Evolutionary conservation across 345 rosid genomes (phyloP), one percentile per base, ranked within the genome.

Genomic region (Alliaria petiolata): DNA sequence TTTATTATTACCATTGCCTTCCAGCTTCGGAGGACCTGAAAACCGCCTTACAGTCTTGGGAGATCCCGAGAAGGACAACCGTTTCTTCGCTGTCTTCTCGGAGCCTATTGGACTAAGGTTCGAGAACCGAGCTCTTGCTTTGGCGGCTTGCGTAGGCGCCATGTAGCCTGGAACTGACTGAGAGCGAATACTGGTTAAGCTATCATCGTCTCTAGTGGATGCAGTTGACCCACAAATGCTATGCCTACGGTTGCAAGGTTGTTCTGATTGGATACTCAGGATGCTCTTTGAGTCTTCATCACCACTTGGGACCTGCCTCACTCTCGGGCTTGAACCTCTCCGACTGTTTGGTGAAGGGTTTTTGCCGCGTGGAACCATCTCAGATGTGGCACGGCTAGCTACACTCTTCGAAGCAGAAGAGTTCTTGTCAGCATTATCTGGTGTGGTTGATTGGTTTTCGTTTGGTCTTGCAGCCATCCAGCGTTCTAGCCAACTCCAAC

Each of bases 401-500:
- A 77, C 50, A 65, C 92, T 90, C 66, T 77, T 87, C 3, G 76
- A 63, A 52, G 98, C 66, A 60, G 98, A 89, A 57, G 85, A 82
- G 55, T 63, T 81, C 34, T 93, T 83, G 30, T 90, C 93, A 61
- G 65, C 80, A 63, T 57, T 78, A 19, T 86, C 88, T 40, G 54
- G 69, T 60, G 60, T 52, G 50, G 72, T 30, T 79, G 84, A 65
- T 49, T 68, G 74, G 70, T 60, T 80, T 69, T 90, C 96, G 86
- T 96, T 87, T 35, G 93, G 95, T 57, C 90, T 74, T 26, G 89
- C 83, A 39, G 92, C 93, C 92, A 86, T 90, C 96, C 96, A 88
- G 35, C 96, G 81, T 75, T 95, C 99, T 78, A 95, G 83, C 99
- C 99, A 95, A 67, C 96, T 95, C 99, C 99, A 95, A 22, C 99